Percentiles rank a stretch among this genome's conserved stretches.
Evolutionary conservation across 306 rosid genomes (phyloP).

Genomic region (Inga oerstediana): DNA sequence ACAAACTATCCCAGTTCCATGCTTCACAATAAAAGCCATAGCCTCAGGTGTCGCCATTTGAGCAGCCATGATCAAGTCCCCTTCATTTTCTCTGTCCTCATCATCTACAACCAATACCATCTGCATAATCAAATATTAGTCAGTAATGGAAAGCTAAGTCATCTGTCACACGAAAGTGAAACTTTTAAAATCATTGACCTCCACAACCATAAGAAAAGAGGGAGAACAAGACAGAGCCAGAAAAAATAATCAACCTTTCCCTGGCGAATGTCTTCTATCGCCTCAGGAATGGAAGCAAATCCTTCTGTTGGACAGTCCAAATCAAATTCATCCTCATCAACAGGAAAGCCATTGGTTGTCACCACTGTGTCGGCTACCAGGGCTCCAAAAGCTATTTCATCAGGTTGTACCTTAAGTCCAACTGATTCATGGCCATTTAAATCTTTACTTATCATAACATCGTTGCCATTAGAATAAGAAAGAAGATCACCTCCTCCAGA

Average conservation of each 20-base stretch:
- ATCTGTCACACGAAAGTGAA: neutral
- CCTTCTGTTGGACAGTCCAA: constrained; percentile 71
- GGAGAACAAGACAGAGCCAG: neutral
- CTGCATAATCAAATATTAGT: constrained; percentile 45
- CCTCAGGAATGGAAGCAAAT: constrained; percentile 78
- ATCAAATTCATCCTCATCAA: constrained; percentile 58
- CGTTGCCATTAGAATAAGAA: constrained; percentile 44
- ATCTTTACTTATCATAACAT: constrained; percentile 23
- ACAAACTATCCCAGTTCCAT: constrained; percentile 89
- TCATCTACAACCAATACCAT: constrained; percentile 85
- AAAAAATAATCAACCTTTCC: constrained; percentile 68
- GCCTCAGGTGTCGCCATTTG: constrained; percentile 84
- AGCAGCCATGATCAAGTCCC: constrained; percentile 89
- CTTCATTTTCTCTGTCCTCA: constrained; percentile 93
- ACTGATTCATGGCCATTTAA: constrained; percentile 35
- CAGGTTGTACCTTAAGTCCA: constrained; percentile 44
- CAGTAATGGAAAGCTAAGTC: constrained; percentile 33
- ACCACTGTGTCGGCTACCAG: constrained; percentile 46
- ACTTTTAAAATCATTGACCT: constrained; percentile 13
- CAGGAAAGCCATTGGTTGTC: constrained; percentile 48
- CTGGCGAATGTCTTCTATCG: constrained; percentile 72
- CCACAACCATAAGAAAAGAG: constrained; percentile 2
- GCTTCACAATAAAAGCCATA: constrained; percentile 90
- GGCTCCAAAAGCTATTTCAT: constrained; percentile 46
- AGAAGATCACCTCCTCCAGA: constrained; percentile 57